These are phyloP conservation scores for Calocybe indica DNA, from an alignment of 768 basidiomycete genomes.

Conservation along the genomic window DNA sequence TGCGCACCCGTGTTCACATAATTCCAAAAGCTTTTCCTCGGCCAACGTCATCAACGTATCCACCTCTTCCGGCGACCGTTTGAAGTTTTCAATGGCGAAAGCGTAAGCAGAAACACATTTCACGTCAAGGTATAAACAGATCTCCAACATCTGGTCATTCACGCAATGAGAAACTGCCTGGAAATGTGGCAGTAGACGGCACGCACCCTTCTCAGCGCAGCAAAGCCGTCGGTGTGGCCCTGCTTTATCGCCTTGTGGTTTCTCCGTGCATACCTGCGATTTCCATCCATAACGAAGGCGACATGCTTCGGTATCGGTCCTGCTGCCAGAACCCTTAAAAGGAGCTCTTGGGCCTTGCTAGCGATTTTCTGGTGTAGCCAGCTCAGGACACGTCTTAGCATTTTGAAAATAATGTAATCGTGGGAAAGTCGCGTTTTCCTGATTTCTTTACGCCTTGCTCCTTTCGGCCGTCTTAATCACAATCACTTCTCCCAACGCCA, in stretches of 20 bases:
- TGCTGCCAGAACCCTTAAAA: conserved; percentile 48
- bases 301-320: conserved; percentile 89
- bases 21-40: conserved; percentile 66
- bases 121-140: conserved; percentile 77
- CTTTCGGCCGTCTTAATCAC: too few relatives aligned
- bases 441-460: too few relatives aligned
- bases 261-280: conserved; percentile 80
- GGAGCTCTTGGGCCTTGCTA: conserved; percentile 5
- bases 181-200: not conserved
- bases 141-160: conserved; percentile 66
- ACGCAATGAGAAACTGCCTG: not conserved
- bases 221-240: conserved; percentile 84
- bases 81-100: conserved; percentile 98
- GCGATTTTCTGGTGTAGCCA: conserved; percentile 12
- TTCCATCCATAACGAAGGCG: conserved; percentile 97
- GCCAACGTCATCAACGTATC: conserved; percentile 83
- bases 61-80: conserved; percentile 80
- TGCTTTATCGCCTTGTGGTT: conserved; percentile 58
- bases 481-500: too few relatives aligned
- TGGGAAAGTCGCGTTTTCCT: not conserved
- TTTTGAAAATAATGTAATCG: not conserved
- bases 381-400: conserved; percentile 8
- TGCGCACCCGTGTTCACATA: conserved; percentile 75
- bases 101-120: conserved; percentile 90
- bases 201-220: conserved; percentile 71